These are phyloP conservation scores for Begonia peltatifolia DNA, from an alignment of 306 rosid genomes.

Conservation along the genomic window DNA sequence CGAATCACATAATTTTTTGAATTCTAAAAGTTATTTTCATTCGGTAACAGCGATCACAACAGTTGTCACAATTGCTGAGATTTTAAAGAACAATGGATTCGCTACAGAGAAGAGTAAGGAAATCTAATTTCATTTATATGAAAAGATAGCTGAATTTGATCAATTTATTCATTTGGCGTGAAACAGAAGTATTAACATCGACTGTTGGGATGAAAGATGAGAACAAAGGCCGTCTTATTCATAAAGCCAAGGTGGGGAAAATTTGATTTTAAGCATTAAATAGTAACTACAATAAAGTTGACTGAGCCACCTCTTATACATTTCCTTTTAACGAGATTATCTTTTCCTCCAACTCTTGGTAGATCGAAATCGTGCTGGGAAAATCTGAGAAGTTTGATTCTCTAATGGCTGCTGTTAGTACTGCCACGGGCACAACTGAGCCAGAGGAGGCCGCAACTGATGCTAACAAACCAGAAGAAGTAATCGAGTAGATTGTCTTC, in stretches of 20 bases:
- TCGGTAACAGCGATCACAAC: conserved; percentile 54
- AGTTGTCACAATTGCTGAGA: conserved; percentile 68
- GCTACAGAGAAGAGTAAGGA: conserved; percentile 66
- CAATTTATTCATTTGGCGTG: no score
- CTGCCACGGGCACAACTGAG: no score
- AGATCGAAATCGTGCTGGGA: conserved; percentile 65
- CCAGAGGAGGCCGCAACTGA: no score
- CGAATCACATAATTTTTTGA: not conserved
- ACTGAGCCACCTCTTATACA: no score
- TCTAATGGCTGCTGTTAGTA: conserved; percentile 46
- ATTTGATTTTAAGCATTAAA: no score
- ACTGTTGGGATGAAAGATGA: conserved; percentile 65
- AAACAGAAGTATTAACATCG: conserved; percentile 38
- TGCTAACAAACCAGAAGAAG: no score
- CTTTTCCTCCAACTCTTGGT: not conserved
- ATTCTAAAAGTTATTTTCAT: not conserved
- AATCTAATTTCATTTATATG: not conserved
- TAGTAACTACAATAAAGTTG: no score
- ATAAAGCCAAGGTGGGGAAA: conserved; percentile 54
- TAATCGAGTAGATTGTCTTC: no score
- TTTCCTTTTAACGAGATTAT: no score
- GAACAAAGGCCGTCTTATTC: conserved; percentile 51
- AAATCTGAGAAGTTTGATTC: conserved; percentile 68
- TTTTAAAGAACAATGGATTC: conserved; percentile 61
- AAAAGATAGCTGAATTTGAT: no score